phyloP scores from a whole-genome alignment of 2,329 filamentous ascomycete genomes.

The Torrubiellomyces zombiae region DNA sequence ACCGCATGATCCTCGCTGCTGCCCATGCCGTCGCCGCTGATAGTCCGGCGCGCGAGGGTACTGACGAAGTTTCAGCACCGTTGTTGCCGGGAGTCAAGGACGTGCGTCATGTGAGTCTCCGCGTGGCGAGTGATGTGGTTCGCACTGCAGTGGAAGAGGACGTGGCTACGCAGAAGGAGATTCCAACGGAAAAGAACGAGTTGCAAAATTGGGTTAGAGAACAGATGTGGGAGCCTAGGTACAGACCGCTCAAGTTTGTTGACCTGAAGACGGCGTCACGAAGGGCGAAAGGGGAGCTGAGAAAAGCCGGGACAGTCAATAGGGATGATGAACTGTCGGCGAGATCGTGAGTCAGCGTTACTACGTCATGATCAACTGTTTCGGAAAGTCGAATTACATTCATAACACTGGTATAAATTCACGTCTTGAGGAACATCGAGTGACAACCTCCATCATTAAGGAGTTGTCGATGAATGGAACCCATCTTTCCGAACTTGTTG shows the following conservation, averaged over 20 bases:
- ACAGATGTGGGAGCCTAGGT: slow-evolving; percentile 67
- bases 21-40: slow-evolving; percentile 54
- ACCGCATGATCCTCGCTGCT: slow-evolving; percentile 69
- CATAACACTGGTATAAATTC: too few species aligned
- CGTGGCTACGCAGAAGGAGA: slow-evolving; percentile 45
- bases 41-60: slow-evolving; percentile 50
- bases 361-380: not conserved
- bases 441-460: too few species aligned
- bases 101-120: slow-evolving; percentile 59
- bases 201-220: slow-evolving; percentile 56
- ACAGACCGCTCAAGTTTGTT: slow-evolving; percentile 46
- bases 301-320: slow-evolving; percentile 13
- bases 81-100: slow-evolving; percentile 61
- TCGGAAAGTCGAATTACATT: too few species aligned
- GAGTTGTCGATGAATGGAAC: too few species aligned
- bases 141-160: slow-evolving; percentile 52
- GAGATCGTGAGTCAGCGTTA: not conserved
- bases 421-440: too few species aligned
- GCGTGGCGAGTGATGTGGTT: slow-evolving; percentile 63
- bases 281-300: slow-evolving; percentile 29
- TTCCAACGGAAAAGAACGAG: slow-evolving; percentile 38
- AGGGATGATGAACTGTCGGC: slow-evolving; percentile 5
- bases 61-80: slow-evolving; percentile 46
- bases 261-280: slow-evolving; percentile 31
- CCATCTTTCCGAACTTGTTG: too few species aligned